Conservation (phyloP, 225 moss, liverwort and hornwort species). For the Physcomitrium patens region DNA sequence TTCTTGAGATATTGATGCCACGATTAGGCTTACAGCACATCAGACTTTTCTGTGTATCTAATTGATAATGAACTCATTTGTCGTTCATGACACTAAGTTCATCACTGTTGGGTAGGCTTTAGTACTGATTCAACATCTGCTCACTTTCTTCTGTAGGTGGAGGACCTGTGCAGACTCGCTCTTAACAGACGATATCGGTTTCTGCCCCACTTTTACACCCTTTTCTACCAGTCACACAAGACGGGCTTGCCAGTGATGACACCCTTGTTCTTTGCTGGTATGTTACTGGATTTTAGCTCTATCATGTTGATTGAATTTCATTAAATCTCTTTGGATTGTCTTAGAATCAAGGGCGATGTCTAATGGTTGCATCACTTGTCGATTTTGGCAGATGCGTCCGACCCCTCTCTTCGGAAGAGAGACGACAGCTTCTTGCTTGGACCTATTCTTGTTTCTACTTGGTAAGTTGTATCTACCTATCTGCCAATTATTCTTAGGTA, state of each 20-base stretch:
- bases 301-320: not conserved
- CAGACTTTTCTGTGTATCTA: not conserved
- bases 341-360: not conserved
- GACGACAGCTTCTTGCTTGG: constrained; percentile 84
- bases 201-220: constrained; percentile 88
- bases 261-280: constrained; percentile 92
- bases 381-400: constrained; percentile 64
- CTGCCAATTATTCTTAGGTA: not conserved
- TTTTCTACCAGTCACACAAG: constrained; percentile 71
- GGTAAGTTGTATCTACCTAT: constrained; percentile 42
- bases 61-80: not conserved
- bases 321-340: not conserved
- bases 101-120: not conserved
- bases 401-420: constrained; percentile 70
- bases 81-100: not conserved
- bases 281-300: not conserved
- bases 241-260: constrained; percentile 80
- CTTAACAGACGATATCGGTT: constrained; percentile 81
- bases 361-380: not conserved
- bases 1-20: not conserved
- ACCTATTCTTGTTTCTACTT: constrained; percentile 72
- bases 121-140: not conserved
- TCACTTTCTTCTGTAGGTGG: constrained; percentile 59
- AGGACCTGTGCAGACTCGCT: constrained; percentile 75
- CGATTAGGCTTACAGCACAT: not conserved